Conservation (phyloP, 345 rosid species). For the Syzygium grande region DNA sequence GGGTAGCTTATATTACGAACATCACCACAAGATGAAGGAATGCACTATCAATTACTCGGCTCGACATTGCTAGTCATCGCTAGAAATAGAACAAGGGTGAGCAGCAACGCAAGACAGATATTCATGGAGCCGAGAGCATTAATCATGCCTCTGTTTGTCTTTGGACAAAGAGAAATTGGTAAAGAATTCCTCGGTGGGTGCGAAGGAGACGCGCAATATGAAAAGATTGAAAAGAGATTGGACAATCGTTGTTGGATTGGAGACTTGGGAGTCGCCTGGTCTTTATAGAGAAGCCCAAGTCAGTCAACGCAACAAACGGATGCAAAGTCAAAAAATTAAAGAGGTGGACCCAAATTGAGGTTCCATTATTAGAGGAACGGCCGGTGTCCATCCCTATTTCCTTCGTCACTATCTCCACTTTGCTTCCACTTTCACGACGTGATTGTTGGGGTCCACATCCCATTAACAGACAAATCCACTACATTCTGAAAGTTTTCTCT, state of each 20-base stretch:
- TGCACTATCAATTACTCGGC: no score
- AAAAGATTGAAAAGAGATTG: accelerated
- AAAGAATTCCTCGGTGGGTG: not conserved
- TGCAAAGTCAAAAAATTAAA: not conserved
- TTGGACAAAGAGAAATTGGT: not conserved
- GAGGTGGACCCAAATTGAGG: no score
- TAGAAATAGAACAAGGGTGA: not conserved
- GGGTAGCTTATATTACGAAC: not conserved
- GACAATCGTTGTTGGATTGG: accelerated
- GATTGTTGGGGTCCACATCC: no score
- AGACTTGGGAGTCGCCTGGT: not conserved
- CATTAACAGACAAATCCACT: no score
- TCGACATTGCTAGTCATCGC: not conserved
- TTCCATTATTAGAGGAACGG: no score
- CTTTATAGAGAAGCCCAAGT: not conserved
- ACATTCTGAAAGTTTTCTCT: no score
- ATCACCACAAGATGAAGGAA: no score
- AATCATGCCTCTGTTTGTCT: not conserved
- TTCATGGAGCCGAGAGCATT: not conserved
- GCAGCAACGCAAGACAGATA: not conserved
- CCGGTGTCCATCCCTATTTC: no score
- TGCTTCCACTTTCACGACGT: no score
- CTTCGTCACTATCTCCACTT: no score
- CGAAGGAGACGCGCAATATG: not conserved
- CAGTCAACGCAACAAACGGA: not conserved